A percentile compares a stretch with the other conserved stretches of the same genome.
These are phyloP conservation scores for Kodamaea fukazawae DNA, from an alignment of 805 yeast species.

Conservation along the genomic window DNA sequence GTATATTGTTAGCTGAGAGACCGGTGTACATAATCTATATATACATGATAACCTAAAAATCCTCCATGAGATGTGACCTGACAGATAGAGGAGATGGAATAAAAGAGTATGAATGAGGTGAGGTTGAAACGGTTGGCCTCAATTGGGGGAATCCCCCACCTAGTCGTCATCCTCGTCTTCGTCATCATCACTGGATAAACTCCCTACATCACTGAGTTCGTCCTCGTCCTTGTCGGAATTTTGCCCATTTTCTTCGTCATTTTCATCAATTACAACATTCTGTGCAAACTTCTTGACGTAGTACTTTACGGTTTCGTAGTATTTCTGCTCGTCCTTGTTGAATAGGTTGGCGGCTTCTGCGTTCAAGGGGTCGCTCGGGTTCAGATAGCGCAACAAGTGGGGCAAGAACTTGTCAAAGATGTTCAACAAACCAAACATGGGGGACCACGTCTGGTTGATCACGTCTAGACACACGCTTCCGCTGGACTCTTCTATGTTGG, in stretches of 20 bases:
- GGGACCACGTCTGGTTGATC: slow-evolving; percentile 97
- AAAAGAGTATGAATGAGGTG: no score
- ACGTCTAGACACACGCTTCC: slow-evolving; percentile 96
- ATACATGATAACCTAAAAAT: background rate
- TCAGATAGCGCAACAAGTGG: slow-evolving; percentile 86
- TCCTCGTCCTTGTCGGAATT: slow-evolving; percentile 18
- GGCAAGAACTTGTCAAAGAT: slow-evolving; percentile 93
- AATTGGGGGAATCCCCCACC: no score
- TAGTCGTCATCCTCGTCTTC: background rate
- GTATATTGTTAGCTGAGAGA: background rate
- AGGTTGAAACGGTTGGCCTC: no score
- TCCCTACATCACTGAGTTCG: slow-evolving; percentile 49
- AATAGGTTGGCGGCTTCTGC: slow-evolving; percentile 83
- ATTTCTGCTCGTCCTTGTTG: slow-evolving; percentile 62
- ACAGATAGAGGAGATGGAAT: no score
- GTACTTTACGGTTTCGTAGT: slow-evolving; percentile 65
- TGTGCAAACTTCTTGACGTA: slow-evolving; percentile 68
- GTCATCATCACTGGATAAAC: slow-evolving; percentile 48
- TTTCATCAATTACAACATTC: slow-evolving; percentile 42
- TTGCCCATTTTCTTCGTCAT: slow-evolving; percentile 28
- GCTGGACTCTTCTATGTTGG: slow-evolving; percentile 85
- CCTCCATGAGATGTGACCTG: no score
- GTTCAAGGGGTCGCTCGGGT: slow-evolving; percentile 91
- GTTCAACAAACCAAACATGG: slow-evolving; percentile 89
- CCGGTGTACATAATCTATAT: slow-evolving; percentile 1